These are phyloP conservation scores for Pulveroboletus ravenelii DNA, from an alignment of 768 basidiomycete species.

Conservation along the genomic window DNA sequence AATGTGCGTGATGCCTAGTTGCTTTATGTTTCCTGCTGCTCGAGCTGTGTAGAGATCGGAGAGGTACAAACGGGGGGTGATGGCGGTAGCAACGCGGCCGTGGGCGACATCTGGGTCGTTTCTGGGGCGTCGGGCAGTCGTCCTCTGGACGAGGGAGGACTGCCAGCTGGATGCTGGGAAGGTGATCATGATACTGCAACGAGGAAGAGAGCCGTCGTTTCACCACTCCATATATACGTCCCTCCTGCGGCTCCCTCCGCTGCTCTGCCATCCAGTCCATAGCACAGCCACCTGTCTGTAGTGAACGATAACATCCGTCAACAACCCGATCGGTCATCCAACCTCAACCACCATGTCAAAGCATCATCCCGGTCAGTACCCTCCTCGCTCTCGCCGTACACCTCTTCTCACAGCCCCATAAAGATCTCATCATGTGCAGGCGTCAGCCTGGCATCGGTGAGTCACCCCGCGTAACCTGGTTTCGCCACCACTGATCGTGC, in stretches of 20 bases:
- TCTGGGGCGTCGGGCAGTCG: conserved; percentile 13
- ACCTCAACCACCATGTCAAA: conserved; percentile 62
- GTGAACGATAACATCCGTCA: conserved; percentile 8
- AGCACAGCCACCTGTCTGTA: conserved; percentile 12
- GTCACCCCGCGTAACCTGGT: conserved; percentile 19
- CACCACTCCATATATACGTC: conserved; percentile 7
- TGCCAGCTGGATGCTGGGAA: conserved; percentile 31
- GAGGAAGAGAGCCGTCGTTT: not conserved
- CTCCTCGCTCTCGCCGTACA: too few species aligned
- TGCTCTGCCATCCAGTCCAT: not conserved
- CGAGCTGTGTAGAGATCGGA: conserved; percentile 57
- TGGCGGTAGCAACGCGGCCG: conserved; percentile 27
- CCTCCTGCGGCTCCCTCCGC: not conserved
- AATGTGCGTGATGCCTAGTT: conserved; percentile 69
- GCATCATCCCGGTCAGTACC: conserved; percentile 71
- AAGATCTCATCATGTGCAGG: conserved; percentile 98
- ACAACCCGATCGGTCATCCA: conserved; percentile 9
- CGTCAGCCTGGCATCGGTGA: conserved; percentile 95
- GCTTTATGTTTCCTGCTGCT: conserved; percentile 41
- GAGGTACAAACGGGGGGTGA: conserved; percentile 54
- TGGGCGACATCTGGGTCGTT: conserved; percentile 1
- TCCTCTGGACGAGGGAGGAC: conserved; percentile 21
- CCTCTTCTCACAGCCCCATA: not conserved
- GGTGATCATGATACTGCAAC: conserved; percentile 24
- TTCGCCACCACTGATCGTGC: conserved; percentile 5